These are phyloP conservation scores for Ilyonectria sp. DNA, from an alignment of 2,329 filamentous ascomycete genomes.

Conservation along the genomic window DNA sequence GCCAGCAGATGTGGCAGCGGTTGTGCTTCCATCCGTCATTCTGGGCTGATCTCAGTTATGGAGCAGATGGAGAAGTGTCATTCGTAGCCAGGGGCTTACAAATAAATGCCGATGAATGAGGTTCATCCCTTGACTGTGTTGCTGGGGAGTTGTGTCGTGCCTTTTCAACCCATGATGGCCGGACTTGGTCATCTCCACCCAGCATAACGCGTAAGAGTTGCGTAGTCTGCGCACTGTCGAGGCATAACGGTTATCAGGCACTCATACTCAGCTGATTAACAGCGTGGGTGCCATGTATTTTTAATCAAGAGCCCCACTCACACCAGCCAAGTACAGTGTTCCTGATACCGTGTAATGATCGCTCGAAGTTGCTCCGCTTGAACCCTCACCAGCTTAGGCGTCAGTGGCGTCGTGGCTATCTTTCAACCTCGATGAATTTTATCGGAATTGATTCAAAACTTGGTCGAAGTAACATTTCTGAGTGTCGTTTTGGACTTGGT, in stretches of 20 bases:
- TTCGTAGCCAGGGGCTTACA: not conserved
- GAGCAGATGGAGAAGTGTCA: too few relatives aligned
- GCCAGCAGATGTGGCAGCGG: conserved; percentile 16
- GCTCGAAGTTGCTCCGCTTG: conserved; percentile 29
- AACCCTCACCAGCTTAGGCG: conserved; percentile 7
- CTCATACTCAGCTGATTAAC: not conserved
- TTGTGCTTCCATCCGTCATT: conserved; percentile 29
- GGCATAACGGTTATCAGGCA: conserved; percentile 52
- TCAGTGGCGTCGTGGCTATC: not conserved
- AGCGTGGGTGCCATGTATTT: conserved; percentile 23
- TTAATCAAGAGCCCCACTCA: conserved; percentile 19
- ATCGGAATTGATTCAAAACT: not conserved
- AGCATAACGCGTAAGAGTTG: conserved; percentile 50
- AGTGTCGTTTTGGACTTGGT: not conserved
- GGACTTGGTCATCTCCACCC: conserved; percentile 35
- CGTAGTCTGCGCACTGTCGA: conserved; percentile 38
- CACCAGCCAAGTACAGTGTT: conserved; percentile 22
- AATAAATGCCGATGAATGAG: not conserved
- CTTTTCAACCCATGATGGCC: conserved; percentile 37
- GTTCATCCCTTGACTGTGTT: not conserved
- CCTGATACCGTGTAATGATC: conserved; percentile 34
- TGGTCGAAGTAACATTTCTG: not conserved
- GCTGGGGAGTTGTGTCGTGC: conserved; percentile 11
- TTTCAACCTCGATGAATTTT: not conserved
- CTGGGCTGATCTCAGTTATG: not conserved